A percentile compares a stretch with the other conserved stretches of the same genome.
Conservation (phyloP, 2,329 filamentous ascomycete species). For the Scytalidium lignicola region DNA sequence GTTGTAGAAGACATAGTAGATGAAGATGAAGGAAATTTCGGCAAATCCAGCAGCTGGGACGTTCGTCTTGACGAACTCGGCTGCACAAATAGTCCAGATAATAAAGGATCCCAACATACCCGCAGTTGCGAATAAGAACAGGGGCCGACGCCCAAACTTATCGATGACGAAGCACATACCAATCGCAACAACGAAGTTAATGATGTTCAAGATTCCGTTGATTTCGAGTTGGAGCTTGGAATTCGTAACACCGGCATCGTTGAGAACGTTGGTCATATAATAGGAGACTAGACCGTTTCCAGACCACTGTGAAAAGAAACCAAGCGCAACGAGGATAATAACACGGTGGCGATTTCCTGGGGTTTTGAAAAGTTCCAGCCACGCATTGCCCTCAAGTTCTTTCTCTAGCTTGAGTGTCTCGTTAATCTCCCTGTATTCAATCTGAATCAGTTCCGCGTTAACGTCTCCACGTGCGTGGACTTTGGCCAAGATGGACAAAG, state of each 20-base stretch:
- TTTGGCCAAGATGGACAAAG: slow-evolving; percentile 25
- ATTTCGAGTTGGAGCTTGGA: slow-evolving; percentile 13
- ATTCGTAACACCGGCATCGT: slow-evolving; percentile 52
- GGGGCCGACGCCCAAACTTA: slow-evolving; percentile 48
- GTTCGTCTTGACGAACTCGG: slow-evolving; percentile 10
- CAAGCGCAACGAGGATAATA: slow-evolving; percentile 56
- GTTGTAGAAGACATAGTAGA: slow-evolving; percentile 28
- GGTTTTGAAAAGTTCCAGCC: slow-evolving; percentile 42
- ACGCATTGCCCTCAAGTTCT: slow-evolving; percentile 15
- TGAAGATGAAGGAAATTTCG: slow-evolving; percentile 31
- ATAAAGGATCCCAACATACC: slow-evolving; percentile 21
- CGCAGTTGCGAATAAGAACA: slow-evolving; percentile 39
- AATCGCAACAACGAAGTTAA: slow-evolving; percentile 51
- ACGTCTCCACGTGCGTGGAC: slow-evolving; percentile 25
- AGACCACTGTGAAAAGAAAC: slow-evolving; percentile 63
- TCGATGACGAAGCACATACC: slow-evolving; percentile 50
- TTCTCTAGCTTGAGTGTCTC: slow-evolving; percentile 19
- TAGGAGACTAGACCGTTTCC: slow-evolving; percentile 64
- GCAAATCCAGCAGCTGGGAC: slow-evolving; percentile 20
- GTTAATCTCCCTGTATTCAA: slow-evolving; percentile 36
- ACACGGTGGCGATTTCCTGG: slow-evolving; percentile 61
- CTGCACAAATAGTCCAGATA: slow-evolving; percentile 20
- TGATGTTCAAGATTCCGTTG: slow-evolving; percentile 27
- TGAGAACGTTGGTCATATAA: slow-evolving; percentile 59
- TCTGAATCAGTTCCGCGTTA: slow-evolving; percentile 31